Evolutionary conservation across 2,329 filamentous ascomycete genomes (phyloP).

Genomic region (Fusarium nisikadoi): DNA sequence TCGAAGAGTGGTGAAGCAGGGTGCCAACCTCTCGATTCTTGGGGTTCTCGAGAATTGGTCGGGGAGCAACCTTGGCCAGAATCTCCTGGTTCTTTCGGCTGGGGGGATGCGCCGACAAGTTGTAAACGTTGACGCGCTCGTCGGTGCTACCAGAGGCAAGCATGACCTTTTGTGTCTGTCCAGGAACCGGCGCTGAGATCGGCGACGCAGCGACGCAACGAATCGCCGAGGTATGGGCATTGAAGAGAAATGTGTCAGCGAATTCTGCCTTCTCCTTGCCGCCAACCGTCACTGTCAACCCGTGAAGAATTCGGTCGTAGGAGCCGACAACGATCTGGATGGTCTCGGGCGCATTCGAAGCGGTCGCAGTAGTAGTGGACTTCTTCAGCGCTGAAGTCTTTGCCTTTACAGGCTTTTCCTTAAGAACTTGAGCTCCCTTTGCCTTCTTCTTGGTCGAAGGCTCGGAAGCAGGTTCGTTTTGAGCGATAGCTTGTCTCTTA

Average conservation of each 20-base stretch:
- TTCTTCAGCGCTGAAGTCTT: conserved; percentile 35
- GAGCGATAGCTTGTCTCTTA: conserved; percentile 56
- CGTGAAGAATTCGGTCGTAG: conserved; percentile 93
- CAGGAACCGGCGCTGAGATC: conserved; percentile 68
- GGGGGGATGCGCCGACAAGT: conserved; percentile 77
- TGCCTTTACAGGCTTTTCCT: conserved; percentile 27
- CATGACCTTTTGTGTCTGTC: conserved; percentile 82
- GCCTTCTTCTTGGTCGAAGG: conserved; percentile 45
- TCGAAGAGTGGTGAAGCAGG: conserved; percentile 85
- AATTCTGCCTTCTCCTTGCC: conserved; percentile 68
- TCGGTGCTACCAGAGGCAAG: conserved; percentile 93
- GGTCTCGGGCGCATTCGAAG: conserved; percentile 57
- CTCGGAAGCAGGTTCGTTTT: conserved; percentile 42
- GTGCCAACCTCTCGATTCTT: conserved; percentile 90
- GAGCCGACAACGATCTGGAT: conserved; percentile 93
- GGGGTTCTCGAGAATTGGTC: conserved; percentile 82
- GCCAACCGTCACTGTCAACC: conserved; percentile 79
- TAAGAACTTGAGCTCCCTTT: conserved; percentile 29
- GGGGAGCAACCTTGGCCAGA: conserved; percentile 75
- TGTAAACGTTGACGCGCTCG: conserved; percentile 95
- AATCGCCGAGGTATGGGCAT: conserved; percentile 90
- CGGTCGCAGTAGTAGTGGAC: conserved; percentile 29
- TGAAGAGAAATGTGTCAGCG: conserved; percentile 94
- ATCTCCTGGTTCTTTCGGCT: conserved; percentile 65
- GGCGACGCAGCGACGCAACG: conserved; percentile 89